Base-by-base conservation (phyloP, 2,329 filamentous ascomycete genomes). In the Talaromyces funiculosus region DNA sequence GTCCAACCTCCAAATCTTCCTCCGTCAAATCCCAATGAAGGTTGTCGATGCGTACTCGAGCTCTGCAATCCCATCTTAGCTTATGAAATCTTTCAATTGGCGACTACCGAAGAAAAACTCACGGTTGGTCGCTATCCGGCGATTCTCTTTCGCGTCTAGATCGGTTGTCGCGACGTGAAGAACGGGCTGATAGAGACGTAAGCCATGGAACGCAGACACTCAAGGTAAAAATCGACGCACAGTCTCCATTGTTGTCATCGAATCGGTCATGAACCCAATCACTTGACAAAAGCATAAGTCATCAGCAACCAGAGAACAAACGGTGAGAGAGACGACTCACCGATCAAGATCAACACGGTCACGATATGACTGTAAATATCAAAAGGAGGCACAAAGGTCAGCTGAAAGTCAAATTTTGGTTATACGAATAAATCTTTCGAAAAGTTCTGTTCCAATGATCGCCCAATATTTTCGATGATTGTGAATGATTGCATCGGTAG, bases 191-290 rank as follows among this genome's bases (percentile, higher is more conserved):
- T 63, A 51, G 64, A 64, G 55, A 58, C 62, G 65, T 67, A 71
- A 67, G 66, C 56, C 51, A 66, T 40, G 22, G 38, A 31, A 33
- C 55, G 18, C 18, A 20, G 22, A 33, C 26, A 35, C 22, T 45
- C 42, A 26, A 26, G 42, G 12, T 47, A 47, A 38, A 64, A 55
- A 55, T 37, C 40, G 66, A 73, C 75, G 63, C 65, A 79, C 78
- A 69, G 62, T 79, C 78, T 77, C 87, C 82, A 73, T 87, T 84
- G 70, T 90, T 84, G 70, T 90, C 90, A 74, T 94, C 90, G 73
- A 86, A 96, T 72, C 87, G 90, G 78, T 96, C 90, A 74, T 97
- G 92, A 67, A 96, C 90, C 92, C 92, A 97, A 81, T 96, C 92
- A 71, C 90, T 90, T 43, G 7, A 62, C 10, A 10, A n/a, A 3